Evolutionary conservation across 257 asterid genomes (phyloP), one percentile per base, ranked within the genome.

Genomic region (Hygrophila difformis): DNA sequence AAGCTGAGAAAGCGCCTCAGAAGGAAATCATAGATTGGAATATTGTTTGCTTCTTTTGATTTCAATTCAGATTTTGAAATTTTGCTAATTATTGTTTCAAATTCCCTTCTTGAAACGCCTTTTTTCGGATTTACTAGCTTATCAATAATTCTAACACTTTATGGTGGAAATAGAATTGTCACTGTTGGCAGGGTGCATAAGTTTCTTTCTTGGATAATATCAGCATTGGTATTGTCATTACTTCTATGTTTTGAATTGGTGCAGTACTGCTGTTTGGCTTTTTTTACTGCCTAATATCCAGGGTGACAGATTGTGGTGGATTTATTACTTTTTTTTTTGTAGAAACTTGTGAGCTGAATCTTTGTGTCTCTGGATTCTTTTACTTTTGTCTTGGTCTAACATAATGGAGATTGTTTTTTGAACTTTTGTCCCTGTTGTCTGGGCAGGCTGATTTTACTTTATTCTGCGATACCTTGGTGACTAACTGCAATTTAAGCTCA

Each of bases 1-100:
- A 86, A 86, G 73, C 71, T 74, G 46, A 74, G 86, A 55, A 86
- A 79, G 75, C 74, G 70, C 18, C 62, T 60, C 51, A 67, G 87
- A 64, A 81, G 72, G 73, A 82, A 79, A 55, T 70, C 87, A 0
- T 65, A 75, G 74, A 38, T 52, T 36, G 33, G 59, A 11, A n/a
- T 57, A 33, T 41, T 37, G 48, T 29, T 60, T 56, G 23, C 8
- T 3, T 12, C 26, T 17, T 40, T 2, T 41, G 47, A 2, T 33
- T 31, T 33, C 12, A 9, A 33, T 5, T 33, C 10, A 28, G 49
- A 41, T 15, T 9, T 8, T 15, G 47, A 13, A 21, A 41, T 10
- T 1, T 6, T 33, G 3, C 2, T 2, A 44, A 22, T 37, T 59
- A 35, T 43, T 16, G 28, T 28, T 13, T 17, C n/a, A n/a, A 35